A percentile compares a stretch with the other conserved stretches of the same genome.
phyloP scores from a whole-genome alignment of 139 green algal genomes.

The Chlorella ohadii region DNA sequence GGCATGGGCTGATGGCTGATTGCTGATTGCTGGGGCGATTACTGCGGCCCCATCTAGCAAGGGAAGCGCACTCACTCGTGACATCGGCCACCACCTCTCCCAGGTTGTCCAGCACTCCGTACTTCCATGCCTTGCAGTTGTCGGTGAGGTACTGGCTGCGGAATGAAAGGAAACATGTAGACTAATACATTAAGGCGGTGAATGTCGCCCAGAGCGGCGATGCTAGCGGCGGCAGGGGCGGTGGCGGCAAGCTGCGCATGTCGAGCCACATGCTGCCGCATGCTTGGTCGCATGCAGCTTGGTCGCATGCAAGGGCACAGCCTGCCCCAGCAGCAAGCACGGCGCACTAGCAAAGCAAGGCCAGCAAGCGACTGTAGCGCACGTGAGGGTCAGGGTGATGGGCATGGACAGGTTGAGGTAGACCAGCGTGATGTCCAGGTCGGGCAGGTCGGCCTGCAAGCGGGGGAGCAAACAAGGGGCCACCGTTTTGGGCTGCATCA shows the following conservation, averaged over 20 bases:
- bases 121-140: neutral
- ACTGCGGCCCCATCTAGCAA: too few species aligned
- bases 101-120: neutral
- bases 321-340: neutral
- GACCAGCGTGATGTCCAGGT: neutral
- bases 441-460: neutral
- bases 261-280: too few species aligned
- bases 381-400: neutral
- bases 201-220: too few species aligned
- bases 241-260: too few species aligned
- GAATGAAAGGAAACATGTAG: neutral
- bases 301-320: too few species aligned
- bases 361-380: neutral
- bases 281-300: too few species aligned
- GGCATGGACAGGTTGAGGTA: conserved; percentile 3
- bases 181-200: too few species aligned
- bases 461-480: neutral
- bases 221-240: too few species aligned
- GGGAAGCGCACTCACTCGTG: neutral
- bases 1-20: too few species aligned
- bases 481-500: too few species aligned
- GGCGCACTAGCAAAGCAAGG: neutral
- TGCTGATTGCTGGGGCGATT: too few species aligned
- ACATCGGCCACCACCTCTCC: neutral
- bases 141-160: neutral